Evolutionary conservation across 768 basidiomycete species (phyloP), one percentile per base, ranked within the genome.

Genomic region (Amanita subjunquillea): DNA sequence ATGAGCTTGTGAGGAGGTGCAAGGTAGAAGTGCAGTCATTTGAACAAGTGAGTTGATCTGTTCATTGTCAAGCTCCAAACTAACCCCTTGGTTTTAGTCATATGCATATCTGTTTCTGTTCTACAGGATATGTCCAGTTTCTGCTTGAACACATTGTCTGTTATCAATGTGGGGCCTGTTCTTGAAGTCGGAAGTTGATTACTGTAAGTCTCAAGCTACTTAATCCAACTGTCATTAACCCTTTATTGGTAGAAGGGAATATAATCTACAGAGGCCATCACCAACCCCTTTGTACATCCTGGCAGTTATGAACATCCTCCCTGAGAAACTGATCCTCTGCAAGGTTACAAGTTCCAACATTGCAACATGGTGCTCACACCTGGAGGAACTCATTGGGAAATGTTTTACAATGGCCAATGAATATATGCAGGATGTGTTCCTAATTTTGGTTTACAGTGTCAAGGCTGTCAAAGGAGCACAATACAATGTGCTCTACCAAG

Each of bases 401-500:
- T 27, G 25, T 46, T 46, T 46, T 30, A 46, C 44, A 30, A 46
- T 27, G 12, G 30, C 44, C 6, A 27, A 46, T 46, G 44, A 46
- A 46, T 46, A 46, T 46, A 46, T 46, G 44, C 25, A 27, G 44
- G 27, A 46, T 17, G 44, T 17, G 13, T 46, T 46, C 44, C 44
- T 46, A 46, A 30, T 46, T 30, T 46, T 10, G 13, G 44, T 30
- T 46, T 46, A 46, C 44, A 46, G 44, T 30, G 27, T 46, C 44
- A 46, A 46, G 44, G 23, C 44, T 29, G 27, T 46, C 25, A 46
- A 30, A 46, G 44, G 44, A 46, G 44, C 44, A 30, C 44, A 46
- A 46, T 46, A 46, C 12, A 10, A 46, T 46, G 44, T 46, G 27
- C 25, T 46, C 44, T 46, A 46, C 44, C 44, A 46, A 46, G 44